Percentiles rank a stretch among this genome's conserved stretches.
Conservation (phyloP, 2,329 filamentous ascomycete genomes). For the Lachnellula suecica region DNA sequence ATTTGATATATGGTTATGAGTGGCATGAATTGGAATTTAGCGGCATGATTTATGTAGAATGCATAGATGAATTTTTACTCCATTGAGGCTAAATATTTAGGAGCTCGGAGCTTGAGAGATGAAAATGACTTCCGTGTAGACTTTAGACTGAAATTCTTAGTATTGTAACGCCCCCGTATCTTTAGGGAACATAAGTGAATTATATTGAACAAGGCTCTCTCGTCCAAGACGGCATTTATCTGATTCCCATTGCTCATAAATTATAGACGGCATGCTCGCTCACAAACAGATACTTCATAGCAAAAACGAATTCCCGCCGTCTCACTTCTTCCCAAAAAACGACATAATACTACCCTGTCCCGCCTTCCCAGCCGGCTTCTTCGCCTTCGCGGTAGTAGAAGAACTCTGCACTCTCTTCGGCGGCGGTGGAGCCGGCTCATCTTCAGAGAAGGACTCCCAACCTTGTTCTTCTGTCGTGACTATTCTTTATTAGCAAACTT, state of each 20-base stretch:
- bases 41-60: background rate
- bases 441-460: conserved; percentile 94
- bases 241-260: background rate
- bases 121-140: background rate
- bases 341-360: conserved; percentile 85
- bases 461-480: conserved; percentile 81
- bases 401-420: conserved; percentile 47
- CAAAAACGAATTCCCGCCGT: background rate
- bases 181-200: background rate
- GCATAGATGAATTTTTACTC: too few relatives aligned
- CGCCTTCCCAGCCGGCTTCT: conserved; percentile 57
- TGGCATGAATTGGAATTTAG: background rate
- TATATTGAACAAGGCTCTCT: background rate
- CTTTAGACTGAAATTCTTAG: too few relatives aligned
- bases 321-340: conserved; percentile 78
- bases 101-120: background rate
- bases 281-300: background rate
- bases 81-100: too few relatives aligned
- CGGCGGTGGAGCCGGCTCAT: conserved; percentile 64
- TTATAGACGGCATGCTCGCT: background rate
- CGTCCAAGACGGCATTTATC: background rate
- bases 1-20: background rate
- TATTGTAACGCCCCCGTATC: too few relatives aligned
- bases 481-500: conserved; percentile 36
- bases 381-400: conserved; percentile 46